Conservation (phyloP, 2,329 filamentous ascomycete species). For the Aspergillus fijiensis region DNA sequence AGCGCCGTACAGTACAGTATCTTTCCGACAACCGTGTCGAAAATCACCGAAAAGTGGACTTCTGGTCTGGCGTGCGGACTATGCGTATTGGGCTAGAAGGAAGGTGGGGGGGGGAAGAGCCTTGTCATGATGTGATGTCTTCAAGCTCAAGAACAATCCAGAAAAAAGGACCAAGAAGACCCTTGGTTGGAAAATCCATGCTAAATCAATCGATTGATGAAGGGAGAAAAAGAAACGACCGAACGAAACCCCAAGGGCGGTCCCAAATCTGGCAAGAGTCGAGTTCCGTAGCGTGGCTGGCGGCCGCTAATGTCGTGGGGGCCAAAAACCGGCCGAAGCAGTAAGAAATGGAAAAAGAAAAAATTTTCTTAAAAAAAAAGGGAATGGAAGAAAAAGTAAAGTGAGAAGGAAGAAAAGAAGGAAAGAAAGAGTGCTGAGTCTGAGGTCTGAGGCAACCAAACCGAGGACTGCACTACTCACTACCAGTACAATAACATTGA, state of each 20-base stretch:
- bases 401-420: background rate
- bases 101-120: background rate
- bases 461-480: background rate
- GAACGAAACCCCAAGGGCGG: background rate
- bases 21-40: background rate
- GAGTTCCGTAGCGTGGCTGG: constrained; percentile 18
- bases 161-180: background rate
- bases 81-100: background rate
- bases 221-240: constrained; percentile 1
- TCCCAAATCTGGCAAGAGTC: constrained; percentile 8
- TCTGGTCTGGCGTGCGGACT: background rate
- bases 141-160: background rate
- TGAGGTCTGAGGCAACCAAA: background rate
- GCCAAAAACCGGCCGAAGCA: constrained; percentile 12
- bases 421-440: background rate
- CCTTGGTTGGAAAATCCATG: background rate
- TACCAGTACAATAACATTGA: background rate
- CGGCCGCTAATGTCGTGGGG: constrained; percentile 17
- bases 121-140: background rate
- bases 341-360: background rate
- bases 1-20: background rate
- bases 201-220: background rate
- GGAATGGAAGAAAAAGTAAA: background rate
- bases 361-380: background rate
- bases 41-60: background rate